Evolutionary conservation across 148 eudicot genomes (phyloP), one percentile per base, ranked within the genome.

Genomic region (Chenopodium album): DNA sequence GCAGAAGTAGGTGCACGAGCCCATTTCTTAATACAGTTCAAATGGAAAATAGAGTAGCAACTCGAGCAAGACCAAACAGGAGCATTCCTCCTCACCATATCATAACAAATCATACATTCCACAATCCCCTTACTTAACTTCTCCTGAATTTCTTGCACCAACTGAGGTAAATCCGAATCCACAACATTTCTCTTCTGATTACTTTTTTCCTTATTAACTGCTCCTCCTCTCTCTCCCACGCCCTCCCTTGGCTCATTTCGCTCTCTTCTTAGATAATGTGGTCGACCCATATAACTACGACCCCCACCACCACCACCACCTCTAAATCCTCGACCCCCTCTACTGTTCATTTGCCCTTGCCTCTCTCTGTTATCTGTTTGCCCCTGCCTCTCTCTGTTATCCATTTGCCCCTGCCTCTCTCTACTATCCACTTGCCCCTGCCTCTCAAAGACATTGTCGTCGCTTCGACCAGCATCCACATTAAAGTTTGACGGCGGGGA

Each of bases 31-130:
- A 86, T 91, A 75, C 99, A 96, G 75, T 75, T 86, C 85, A 96
- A 84, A 84, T 94, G 99, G 54, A 96, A 92, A 76, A 96, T 96
- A 1, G 99, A 89, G 85, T 86, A 96, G 75, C 99, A 94, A 87
- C 95, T 90, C 29, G 95, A 84, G 71, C 99, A 96, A 37, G 94
- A 94, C 99, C 98, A 96, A 80, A 96, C 65, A 10, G 97, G 93
- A 0, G 99, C 97, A 9, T 94, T 89, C 80, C 99, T 91, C 88
- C 87, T 84, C 74, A 96, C 97, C 99, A 92, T 94, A 67, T 96
- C 97, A 77, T 94, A 96, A 83, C 99, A 96, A 78, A 96, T 96
- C 99, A 96, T 96, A 86, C 99, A 96, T 78, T 96, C 99, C 54
- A 96, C 90, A 0, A 89, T 81, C 1, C 97, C 95, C 86, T 92